Conservation (phyloP, 768 basidiomycete genomes). For the Crassisporium funariophilum region DNA sequence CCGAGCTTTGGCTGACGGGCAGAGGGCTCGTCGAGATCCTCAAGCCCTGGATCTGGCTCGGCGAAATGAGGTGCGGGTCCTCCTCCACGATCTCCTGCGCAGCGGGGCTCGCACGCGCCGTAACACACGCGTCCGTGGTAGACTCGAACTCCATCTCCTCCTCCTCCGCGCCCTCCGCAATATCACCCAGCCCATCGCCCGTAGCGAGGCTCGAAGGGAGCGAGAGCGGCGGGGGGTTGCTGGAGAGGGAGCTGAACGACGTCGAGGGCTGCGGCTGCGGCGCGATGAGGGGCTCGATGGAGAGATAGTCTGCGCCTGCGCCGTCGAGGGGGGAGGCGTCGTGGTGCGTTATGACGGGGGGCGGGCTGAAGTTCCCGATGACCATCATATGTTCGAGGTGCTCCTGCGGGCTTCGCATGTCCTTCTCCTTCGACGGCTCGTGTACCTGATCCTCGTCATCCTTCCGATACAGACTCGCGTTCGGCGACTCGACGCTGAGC, state of each 20-base stretch:
- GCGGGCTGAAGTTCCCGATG: constrained; percentile 22
- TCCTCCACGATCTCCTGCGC: constrained; percentile 5
- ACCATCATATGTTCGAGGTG: constrained; percentile 12
- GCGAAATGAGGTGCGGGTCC: constrained; percentile 29
- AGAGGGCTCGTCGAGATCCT: constrained; percentile 51
- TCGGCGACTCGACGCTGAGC: constrained; percentile 24
- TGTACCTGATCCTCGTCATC: constrained; percentile 21
- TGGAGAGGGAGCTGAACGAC: constrained; percentile 12
- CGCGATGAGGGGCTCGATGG: constrained; percentile 59
- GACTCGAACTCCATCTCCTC: constrained; percentile 36
- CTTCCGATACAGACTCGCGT: constrained; percentile 15
- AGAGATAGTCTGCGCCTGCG: constrained; percentile 19
- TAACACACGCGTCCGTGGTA: constrained; percentile 14
- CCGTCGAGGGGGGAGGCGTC: constrained; percentile 10
- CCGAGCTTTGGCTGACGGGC: constrained; percentile 26
- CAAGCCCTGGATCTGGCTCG: constrained; percentile 56
- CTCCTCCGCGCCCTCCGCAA: constrained; percentile 65
- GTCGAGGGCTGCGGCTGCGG: constrained; percentile 26
- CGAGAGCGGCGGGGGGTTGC: constrained; percentile 41
- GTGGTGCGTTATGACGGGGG: constrained; percentile 8
- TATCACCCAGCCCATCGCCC: constrained; percentile 53
- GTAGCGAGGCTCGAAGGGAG: constrained; percentile 32
- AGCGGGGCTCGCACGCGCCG: constrained; percentile 11
- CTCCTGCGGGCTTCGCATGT: constrained; percentile 14
- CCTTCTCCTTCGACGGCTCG: constrained; percentile 22